Conservation (phyloP, 345 rosid genomes). For the Acer yangbiense region DNA sequence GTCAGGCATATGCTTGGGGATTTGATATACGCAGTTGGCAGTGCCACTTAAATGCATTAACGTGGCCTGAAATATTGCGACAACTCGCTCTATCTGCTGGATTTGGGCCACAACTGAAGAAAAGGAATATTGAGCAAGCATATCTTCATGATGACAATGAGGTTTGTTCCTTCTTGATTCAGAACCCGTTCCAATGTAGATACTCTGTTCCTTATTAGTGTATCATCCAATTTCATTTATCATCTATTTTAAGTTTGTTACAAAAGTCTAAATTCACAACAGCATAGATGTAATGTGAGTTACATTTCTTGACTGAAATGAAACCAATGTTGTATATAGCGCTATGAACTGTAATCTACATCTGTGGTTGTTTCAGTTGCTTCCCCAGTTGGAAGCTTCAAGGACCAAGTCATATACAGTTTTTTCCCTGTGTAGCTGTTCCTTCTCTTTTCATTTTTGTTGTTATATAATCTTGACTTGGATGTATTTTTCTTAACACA, state of each 20-base stretch:
- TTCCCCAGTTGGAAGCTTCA: not conserved
- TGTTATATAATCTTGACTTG: not conserved
- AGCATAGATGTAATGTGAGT: not conserved
- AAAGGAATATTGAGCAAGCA: constrained; percentile 47
- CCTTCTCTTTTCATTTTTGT: not conserved
- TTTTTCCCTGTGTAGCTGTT: not conserved
- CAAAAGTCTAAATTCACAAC: not conserved
- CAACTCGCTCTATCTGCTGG: constrained; percentile 85
- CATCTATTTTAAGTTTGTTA: not conserved
- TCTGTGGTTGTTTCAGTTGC: not conserved
- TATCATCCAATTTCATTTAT: not conserved
- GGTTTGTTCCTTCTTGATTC: constrained; percentile 37
- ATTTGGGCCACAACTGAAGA: constrained; percentile 76
- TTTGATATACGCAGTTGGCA: constrained; percentile 84
- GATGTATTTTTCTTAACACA: not conserved
- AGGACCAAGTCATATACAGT: not conserved
- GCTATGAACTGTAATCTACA: not conserved
- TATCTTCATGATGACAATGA: constrained; percentile 60
- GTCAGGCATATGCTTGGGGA: constrained; percentile 93
- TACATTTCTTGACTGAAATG: not conserved
- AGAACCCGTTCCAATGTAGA: not conserved
- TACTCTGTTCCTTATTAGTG: not conserved
- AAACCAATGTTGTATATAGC: not conserved
- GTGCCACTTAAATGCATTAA: constrained; percentile 64
- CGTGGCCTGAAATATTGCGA: constrained; percentile 94